Conservation (phyloP, 73 alveolate species). For the Paraurostyla sp. region DNA sequence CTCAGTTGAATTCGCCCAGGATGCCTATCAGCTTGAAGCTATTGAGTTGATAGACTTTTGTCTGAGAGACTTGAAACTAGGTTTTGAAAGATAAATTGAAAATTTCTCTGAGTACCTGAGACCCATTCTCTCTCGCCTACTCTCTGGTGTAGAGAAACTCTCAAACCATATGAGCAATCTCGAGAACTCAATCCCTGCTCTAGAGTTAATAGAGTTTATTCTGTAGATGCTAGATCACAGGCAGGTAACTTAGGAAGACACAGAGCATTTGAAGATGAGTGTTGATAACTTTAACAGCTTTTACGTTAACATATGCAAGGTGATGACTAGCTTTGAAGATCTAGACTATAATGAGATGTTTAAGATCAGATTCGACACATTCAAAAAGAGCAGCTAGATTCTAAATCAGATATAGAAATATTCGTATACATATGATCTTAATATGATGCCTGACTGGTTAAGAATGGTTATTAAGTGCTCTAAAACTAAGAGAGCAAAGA, state of each 20-base stretch:
- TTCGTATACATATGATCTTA: not conserved
- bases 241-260: conserved; percentile 40
- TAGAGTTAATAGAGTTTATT: conserved; percentile 50
- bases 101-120: conserved; percentile 49
- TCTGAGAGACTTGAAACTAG: conserved; percentile 48
- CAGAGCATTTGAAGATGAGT: conserved; percentile 35
- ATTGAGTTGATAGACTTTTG: conserved; percentile 68
- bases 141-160: conserved; percentile 69
- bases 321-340: conserved; percentile 38
- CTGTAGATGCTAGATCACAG: conserved; percentile 43
- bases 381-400: conserved; percentile 56
- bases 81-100: conserved; percentile 62
- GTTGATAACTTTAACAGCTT: conserved; percentile 70
- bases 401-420: conserved; percentile 49
- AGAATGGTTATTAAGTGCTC: conserved; percentile 48
- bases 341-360: conserved; percentile 37
- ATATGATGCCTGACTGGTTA: conserved; percentile 66
- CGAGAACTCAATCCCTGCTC: conserved; percentile 68
- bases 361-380: conserved; percentile 47
- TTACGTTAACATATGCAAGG: conserved; percentile 58
- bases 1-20: conserved; percentile 29
- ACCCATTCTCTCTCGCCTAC: conserved; percentile 66
- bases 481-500: conserved; percentile 55
- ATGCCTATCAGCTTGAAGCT: conserved; percentile 61
- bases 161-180: conserved; percentile 68